A percentile compares a stretch with the other conserved stretches of the same genome.
phyloP scores from a whole-genome alignment of 2,329 filamentous ascomycete species.

The Fusarium udum region DNA sequence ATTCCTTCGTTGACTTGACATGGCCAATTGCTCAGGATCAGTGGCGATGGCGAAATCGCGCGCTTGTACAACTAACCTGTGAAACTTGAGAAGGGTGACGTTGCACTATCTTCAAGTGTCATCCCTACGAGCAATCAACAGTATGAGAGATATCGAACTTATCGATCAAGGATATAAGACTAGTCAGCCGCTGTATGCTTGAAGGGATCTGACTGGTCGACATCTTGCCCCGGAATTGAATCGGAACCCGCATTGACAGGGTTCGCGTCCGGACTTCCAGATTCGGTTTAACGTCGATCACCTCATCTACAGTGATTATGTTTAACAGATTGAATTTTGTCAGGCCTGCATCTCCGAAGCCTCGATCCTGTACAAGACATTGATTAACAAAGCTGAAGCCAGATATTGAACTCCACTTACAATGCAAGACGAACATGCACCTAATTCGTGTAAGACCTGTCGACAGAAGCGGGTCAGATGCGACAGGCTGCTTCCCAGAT shows the following conservation, averaged over 20 bases:
- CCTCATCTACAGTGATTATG: background rate
- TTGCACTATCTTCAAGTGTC: background rate
- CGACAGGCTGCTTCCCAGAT: fast-evolving
- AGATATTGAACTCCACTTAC: background rate
- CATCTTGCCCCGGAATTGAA: background rate
- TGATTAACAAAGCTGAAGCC: too few relatives aligned
- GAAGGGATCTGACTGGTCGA: background rate
- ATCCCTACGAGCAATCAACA: background rate
- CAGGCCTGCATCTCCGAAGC: too few relatives aligned
- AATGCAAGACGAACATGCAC: background rate
- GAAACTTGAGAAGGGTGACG: background rate
- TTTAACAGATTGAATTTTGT: background rate
- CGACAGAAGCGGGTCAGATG: background rate
- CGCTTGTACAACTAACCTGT: fast-evolving
- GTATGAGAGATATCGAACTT: background rate
- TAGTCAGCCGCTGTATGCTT: too few relatives aligned
- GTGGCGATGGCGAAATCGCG: background rate
- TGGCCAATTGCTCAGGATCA: background rate
- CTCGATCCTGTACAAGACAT: too few relatives aligned
- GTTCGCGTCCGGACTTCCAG: background rate
- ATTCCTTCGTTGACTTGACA: background rate
- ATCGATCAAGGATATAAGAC: background rate
- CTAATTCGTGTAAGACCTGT: background rate
- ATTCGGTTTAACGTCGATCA: background rate
- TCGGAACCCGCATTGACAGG: background rate